Evolutionary conservation across 768 basidiomycete species (phyloP).

Genomic region (Baorangia bicolor): DNA sequence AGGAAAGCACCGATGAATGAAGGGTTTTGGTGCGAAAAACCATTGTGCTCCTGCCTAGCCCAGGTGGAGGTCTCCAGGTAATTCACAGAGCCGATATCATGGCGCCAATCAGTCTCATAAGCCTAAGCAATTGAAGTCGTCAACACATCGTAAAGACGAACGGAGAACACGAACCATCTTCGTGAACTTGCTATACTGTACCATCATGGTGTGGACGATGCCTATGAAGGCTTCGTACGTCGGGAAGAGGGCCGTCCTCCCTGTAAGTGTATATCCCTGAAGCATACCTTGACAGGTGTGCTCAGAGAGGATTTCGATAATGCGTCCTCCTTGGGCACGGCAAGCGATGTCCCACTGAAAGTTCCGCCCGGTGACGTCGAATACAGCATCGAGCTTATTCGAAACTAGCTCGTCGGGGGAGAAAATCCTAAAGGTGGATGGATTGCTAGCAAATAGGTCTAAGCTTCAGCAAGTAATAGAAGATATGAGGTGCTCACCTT

Average conservation of each 20-base stretch:
- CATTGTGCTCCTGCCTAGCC: conserved; percentile 85
- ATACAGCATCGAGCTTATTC: conserved; percentile 84
- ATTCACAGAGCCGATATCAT: conserved; percentile 69
- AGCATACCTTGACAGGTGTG: conserved; percentile 90
- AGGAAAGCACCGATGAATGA: conserved; percentile 87
- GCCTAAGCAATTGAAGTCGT: conserved; percentile 30
- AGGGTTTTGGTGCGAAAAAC: conserved; percentile 87
- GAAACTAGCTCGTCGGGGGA: conserved; percentile 87
- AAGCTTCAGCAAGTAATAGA: not conserved
- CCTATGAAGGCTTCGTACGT: conserved; percentile 91
- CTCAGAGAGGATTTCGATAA: conserved; percentile 87
- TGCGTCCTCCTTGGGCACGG: conserved; percentile 72
- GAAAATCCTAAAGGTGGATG: conserved; percentile 80
- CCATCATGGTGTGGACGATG: conserved; percentile 88
- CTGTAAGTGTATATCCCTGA: conserved; percentile 91
- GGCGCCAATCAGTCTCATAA: conserved; percentile 68
- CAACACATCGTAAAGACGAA: not conserved
- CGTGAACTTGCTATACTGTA: conserved; percentile 83
- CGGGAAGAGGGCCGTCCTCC: conserved; percentile 82
- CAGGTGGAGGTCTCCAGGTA: conserved; percentile 90
- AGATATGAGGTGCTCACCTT: conserved; percentile 37
- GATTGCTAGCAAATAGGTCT: conserved; percentile 51
- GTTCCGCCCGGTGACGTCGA: conserved; percentile 66
- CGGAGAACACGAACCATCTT: conserved; percentile 60
- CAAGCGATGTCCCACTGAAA: conserved; percentile 81